Conservation (phyloP, 441 rosid species). For the Mallotus japonicus region DNA sequence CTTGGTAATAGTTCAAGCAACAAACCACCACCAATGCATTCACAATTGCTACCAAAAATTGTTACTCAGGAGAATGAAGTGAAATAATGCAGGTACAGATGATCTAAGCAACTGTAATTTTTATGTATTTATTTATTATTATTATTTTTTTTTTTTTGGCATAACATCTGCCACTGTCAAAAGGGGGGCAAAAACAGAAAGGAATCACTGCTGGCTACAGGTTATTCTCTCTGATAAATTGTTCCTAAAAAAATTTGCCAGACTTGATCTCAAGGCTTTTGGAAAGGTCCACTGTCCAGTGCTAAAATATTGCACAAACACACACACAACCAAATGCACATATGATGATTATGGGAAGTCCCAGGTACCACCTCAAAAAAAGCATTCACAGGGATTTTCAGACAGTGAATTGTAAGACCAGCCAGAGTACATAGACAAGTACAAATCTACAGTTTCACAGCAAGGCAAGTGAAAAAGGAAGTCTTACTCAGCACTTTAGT, state of each 20-base stretch:
- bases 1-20: not conserved
- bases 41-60: not conserved
- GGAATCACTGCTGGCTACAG: no score
- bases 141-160: no score
- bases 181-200: no score
- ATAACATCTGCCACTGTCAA: no score
- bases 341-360: no score
- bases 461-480: slow-evolving; percentile 8
- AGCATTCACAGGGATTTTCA: not conserved
- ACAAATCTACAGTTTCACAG: not conserved
- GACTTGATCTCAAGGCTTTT: not conserved
- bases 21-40: not conserved
- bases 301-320: not conserved
- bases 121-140: not conserved
- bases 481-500: slow-evolving; percentile 45
- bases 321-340: not conserved
- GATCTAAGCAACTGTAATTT: not conserved
- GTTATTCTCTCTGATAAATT: no score
- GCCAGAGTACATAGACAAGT: not conserved
- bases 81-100: not conserved
- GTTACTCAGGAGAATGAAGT: not conserved
- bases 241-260: not conserved
- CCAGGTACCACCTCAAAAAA: no score
- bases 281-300: not conserved
- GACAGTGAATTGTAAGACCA: not conserved